Base-by-base conservation (phyloP, 108 stramenopile species). In the Mayamaea pseudoterrestris region DNA sequence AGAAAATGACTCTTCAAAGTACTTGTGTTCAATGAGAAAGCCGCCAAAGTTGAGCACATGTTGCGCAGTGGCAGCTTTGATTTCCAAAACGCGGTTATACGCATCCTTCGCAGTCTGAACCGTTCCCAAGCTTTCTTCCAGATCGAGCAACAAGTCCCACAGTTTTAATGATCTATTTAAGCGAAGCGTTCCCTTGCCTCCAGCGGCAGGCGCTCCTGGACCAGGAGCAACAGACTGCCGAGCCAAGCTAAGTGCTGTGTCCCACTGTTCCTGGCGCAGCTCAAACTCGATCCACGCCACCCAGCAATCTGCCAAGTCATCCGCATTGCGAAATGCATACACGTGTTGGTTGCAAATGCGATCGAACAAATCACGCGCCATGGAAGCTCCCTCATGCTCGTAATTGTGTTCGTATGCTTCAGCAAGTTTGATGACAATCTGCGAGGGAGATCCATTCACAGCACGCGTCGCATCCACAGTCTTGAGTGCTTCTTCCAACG, bases 51-150 rank as follows among this genome's bases (percentile, higher is more conserved):
- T 97, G 57, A 97, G 59, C 22, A 97, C 71, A 55, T 96, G 97
- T 24, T 83, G 64, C 2, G 93, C 78, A 44, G 98, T 98, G 9
- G 94, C 94, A 14, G 97, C 93, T 53, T 89, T 80, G 49, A 86
- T 70, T 66, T 96, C 95, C 31, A 99, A 47, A 29, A 72, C 75
- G 8, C 85, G 65, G 35, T 87, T 78, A 65, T 99, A 98, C 1
- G 98, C 93, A 54, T 96, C 96, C 54, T 90, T 88, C 30, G 90
- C 75, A 0, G 87, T 86, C 56, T 91, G 90, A 13, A 92, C 57
- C 0, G 94, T 95, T 2, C 96, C 98, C 31, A 98, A 58, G 2
- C 85, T 83, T 55, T 99, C 98, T 61, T 99, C 96, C 37, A 99
- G 59, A 73, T 97, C 96, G 41, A 97, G 73, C 44, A 94, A 65